Percentiles rank a stretch among this genome's conserved stretches.
These are phyloP conservation scores for Didymella glomerata DNA, from an alignment of 2,329 filamentous ascomycete genomes.

Conservation along the genomic window DNA sequence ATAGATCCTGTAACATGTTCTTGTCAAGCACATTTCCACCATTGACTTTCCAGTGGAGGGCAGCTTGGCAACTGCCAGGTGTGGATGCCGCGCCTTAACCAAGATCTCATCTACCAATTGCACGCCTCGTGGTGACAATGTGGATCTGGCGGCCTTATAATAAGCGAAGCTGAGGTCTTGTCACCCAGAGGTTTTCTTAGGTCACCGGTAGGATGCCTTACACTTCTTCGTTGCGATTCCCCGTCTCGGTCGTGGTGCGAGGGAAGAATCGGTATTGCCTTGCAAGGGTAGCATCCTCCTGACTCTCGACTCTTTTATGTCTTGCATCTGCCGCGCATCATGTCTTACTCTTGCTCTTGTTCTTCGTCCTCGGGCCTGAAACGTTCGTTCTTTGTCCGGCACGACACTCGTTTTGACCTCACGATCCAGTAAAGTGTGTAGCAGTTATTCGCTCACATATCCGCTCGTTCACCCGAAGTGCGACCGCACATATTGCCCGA, in stretches of 20 bases:
- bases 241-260: conserved; percentile 2
- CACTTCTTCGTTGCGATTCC: conserved; percentile 5
- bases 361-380: background rate
- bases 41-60: background rate
- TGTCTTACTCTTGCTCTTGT: conserved; percentile 2
- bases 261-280: background rate
- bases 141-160: conserved; percentile 4
- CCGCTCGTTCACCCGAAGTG: background rate
- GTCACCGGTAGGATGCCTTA: conserved; percentile 16
- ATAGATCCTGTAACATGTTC: background rate
- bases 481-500: background rate
- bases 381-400: background rate
- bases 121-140: conserved; percentile 3
- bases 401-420: conserved; percentile 3
- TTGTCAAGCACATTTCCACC: conserved; percentile 3
- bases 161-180: conserved; percentile 12
- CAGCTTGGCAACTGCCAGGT: conserved; percentile 10
- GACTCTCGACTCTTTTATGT: conserved; percentile 3
- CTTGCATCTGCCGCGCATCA: background rate
- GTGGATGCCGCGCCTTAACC: conserved; percentile 5
- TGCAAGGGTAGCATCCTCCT: conserved; percentile 13
- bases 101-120: conserved; percentile 6
- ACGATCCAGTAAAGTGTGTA: background rate
- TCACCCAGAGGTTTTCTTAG: conserved; percentile 10
- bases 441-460: conserved; percentile 1